phyloP scores from a whole-genome alignment of 257 asterid species.

The Capsicum baccatum region DNA sequence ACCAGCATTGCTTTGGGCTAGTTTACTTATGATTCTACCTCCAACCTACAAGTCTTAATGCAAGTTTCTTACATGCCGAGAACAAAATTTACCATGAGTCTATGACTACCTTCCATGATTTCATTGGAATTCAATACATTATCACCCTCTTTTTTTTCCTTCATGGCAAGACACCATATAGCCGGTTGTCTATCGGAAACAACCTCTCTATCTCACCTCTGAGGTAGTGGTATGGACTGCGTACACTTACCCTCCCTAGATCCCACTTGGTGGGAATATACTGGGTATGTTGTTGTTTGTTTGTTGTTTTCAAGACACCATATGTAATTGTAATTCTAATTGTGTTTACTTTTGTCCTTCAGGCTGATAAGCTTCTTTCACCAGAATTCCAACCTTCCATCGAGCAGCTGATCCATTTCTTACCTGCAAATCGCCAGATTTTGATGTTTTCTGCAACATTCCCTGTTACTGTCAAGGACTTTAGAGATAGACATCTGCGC shows the following conservation, averaged over 20 bases:
- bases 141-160: neutral
- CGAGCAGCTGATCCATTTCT: constrained; percentile 71
- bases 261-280: too few species aligned
- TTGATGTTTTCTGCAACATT: constrained; percentile 94
- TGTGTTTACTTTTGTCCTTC: constrained; percentile 43
- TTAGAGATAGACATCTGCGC: constrained; percentile 72
- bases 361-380: constrained; percentile 94
- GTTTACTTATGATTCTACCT: neutral
- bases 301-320: neutral
- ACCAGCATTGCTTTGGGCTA: neutral
- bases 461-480: constrained; percentile 87
- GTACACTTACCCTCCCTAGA: too few species aligned
- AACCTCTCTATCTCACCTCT: too few species aligned
- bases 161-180: neutral
- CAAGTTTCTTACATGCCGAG: neutral
- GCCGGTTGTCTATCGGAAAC: too few species aligned
- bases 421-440: constrained; percentile 77
- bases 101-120: neutral
- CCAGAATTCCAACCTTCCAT: constrained; percentile 94
- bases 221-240: too few species aligned
- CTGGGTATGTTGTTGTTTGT: too few species aligned
- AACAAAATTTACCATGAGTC: neutral
- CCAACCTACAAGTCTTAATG: neutral
- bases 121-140: neutral
- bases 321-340: neutral